Evolutionary conservation across 331 rosid species (phyloP).

Genomic region (Cydonia oblonga): DNA sequence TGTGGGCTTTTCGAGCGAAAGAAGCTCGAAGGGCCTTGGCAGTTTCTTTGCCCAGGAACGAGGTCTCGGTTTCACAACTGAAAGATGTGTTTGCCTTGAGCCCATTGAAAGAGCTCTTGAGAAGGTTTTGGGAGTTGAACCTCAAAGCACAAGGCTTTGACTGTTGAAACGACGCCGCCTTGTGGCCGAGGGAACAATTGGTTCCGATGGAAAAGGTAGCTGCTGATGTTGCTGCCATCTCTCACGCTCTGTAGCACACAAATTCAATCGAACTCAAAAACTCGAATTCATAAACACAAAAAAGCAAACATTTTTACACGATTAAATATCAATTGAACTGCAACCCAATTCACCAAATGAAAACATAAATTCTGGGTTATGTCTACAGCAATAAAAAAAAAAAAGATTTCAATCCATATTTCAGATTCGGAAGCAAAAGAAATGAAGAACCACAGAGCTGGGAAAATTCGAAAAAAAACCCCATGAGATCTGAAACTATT

Average conservation of each 20-base stretch:
- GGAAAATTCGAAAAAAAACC: background rate
- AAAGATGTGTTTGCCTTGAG: constrained; percentile 46
- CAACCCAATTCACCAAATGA: background rate
- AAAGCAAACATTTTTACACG: too few relatives aligned
- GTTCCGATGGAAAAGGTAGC: constrained; percentile 50
- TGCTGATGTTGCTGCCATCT: constrained; percentile 65
- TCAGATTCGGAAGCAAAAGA: background rate
- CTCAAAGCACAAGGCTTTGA: constrained; percentile 39
- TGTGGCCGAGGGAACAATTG: constrained; percentile 30
- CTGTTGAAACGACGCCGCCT: constrained; percentile 39
- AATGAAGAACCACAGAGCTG: background rate
- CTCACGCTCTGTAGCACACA: constrained; percentile 23
- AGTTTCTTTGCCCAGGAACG: constrained; percentile 54
- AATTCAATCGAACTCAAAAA: background rate
- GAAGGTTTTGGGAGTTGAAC: constrained; percentile 33
- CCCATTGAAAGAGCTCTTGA: constrained; percentile 51
- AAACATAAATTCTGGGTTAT: background rate
- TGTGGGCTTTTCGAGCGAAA: constrained; percentile 47
- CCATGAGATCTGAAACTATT: constrained; percentile 1
- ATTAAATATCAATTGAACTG: background rate
- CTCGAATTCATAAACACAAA: background rate
- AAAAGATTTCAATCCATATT: background rate
- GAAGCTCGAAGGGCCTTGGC: constrained; percentile 36
- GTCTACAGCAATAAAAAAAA: background rate
- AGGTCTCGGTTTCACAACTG: constrained; percentile 33